Evolutionary conservation across 2,329 filamentous ascomycete genomes (phyloP).

Genomic region (Amesomyces nigricolor): DNA sequence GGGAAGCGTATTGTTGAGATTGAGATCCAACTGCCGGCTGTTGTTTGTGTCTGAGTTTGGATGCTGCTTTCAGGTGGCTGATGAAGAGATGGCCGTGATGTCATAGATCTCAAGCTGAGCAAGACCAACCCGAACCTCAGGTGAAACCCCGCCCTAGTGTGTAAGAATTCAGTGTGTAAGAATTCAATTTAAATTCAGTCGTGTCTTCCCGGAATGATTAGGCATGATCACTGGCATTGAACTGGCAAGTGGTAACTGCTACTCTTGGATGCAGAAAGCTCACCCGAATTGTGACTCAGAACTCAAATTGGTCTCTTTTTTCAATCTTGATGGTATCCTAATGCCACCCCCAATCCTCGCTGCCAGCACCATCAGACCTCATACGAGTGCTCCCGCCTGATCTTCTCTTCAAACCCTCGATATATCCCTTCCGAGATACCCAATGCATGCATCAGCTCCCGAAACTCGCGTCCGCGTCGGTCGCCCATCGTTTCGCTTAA

Average conservation of each 20-base stretch:
- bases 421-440: constrained; percentile 14
- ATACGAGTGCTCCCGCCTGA: constrained; percentile 16
- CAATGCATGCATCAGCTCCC: constrained; percentile 23
- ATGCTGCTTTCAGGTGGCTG: not conserved
- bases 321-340: not conserved
- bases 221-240: too few relatives aligned
- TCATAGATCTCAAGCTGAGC: not conserved
- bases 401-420: constrained; percentile 19
- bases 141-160: not conserved
- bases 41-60: too few relatives aligned
- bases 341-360: too few relatives aligned
- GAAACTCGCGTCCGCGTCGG: constrained; percentile 17
- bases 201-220: too few relatives aligned
- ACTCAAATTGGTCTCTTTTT: not conserved
- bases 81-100: not conserved
- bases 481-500: constrained; percentile 7
- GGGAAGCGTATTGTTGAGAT: not conserved
- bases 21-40: too few relatives aligned
- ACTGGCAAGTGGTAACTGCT: too few relatives aligned
- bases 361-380: not conserved
- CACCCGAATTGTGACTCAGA: too few relatives aligned
- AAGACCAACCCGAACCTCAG: not conserved
- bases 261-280: too few relatives aligned
- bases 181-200: too few relatives aligned
- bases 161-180: too few relatives aligned